Evolutionary conservation across 495 filamentous ascomycete genomes (phyloP).

Genomic region (Pseudomonodictys pantanalensis): DNA sequence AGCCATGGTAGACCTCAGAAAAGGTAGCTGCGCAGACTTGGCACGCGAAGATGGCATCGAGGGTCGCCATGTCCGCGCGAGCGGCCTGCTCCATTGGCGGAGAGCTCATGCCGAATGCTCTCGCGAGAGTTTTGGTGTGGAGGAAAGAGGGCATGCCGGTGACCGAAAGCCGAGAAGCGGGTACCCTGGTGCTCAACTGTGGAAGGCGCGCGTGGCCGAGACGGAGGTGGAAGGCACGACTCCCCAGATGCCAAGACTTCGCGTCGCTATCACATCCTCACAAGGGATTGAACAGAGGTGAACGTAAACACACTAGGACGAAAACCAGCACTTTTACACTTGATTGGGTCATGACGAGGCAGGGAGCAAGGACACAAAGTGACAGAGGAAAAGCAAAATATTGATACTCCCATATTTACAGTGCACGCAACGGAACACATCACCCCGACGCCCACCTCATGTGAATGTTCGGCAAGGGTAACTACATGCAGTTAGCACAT

Average conservation of each 20-base stretch:
- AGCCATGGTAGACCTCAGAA: constrained; percentile 40
- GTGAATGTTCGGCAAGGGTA: constrained; percentile 44
- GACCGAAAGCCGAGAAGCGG: not conserved
- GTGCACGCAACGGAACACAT: not conserved
- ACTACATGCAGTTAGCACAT: constrained; percentile 15
- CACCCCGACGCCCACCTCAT: not conserved
- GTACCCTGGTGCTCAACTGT: no score
- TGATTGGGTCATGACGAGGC: not conserved
- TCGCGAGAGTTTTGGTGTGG: not conserved
- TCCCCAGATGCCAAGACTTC: not conserved
- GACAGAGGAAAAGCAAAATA: not conserved
- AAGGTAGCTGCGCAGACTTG: constrained; percentile 43
- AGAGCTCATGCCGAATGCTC: not conserved
- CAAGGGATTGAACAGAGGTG: no score
- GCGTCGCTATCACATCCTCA: no score
- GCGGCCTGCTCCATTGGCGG: constrained; percentile 9
- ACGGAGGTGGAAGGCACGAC: not conserved
- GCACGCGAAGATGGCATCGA: constrained; percentile 48
- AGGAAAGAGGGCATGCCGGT: not conserved
- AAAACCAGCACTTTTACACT: constrained; percentile 1
- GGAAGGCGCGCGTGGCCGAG: not conserved
- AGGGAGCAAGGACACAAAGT: no score
- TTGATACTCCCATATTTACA: constrained; percentile 22
- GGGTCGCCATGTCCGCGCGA: constrained; percentile 7
- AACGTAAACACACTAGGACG: not conserved